phyloP scores from a whole-genome alignment of 176 grass and related monocot species.

The Phyllostachys edulis region DNA sequence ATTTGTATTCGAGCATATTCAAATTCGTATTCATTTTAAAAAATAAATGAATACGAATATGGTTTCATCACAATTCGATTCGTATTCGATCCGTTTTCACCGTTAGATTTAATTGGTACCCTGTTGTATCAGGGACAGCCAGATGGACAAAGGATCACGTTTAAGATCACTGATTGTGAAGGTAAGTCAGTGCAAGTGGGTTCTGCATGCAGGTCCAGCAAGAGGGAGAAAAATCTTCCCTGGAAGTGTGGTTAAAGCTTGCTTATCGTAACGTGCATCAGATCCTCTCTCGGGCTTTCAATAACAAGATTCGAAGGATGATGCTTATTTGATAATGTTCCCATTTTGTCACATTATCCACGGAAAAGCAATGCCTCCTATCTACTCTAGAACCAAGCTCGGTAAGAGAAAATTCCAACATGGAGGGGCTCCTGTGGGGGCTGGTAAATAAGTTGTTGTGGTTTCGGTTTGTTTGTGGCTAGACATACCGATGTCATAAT shows the following conservation, averaged over 20 bases:
- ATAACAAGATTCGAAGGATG: conserved; percentile 15
- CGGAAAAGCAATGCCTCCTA: conserved; percentile 25
- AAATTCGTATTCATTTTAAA: too few relatives aligned
- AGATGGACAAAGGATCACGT: neutral
- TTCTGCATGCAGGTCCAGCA: conserved; percentile 7
- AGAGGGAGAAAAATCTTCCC: conserved; percentile 6
- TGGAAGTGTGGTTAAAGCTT: conserved; percentile 37
- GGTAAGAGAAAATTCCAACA: conserved; percentile 3
- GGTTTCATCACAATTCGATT: too few relatives aligned
- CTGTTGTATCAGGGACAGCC: neutral
- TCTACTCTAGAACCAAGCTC: conserved; percentile 23
- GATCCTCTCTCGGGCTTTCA: conserved; percentile 27
- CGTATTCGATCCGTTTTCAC: too few relatives aligned
- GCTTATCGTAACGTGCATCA: conserved; percentile 48
- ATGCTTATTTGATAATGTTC: conserved; percentile 29
- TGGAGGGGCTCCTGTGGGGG: conserved; percentile 6
- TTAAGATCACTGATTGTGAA: conserved; percentile 2
- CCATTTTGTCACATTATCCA: conserved; percentile 22
- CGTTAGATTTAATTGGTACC: neutral
- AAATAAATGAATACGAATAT: too few relatives aligned
- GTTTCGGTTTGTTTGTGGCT: conserved; percentile 23
- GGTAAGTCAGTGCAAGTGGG: neutral
- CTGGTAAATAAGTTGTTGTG: conserved; percentile 33
- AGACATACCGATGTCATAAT: conserved; percentile 34
- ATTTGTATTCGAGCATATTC: too few relatives aligned